Percentiles rank a stretch among this genome's conserved stretches.
These are phyloP conservation scores for Beauveria sp. DNA, from an alignment of 2,329 filamentous ascomycete species.

Conservation along the genomic window DNA sequence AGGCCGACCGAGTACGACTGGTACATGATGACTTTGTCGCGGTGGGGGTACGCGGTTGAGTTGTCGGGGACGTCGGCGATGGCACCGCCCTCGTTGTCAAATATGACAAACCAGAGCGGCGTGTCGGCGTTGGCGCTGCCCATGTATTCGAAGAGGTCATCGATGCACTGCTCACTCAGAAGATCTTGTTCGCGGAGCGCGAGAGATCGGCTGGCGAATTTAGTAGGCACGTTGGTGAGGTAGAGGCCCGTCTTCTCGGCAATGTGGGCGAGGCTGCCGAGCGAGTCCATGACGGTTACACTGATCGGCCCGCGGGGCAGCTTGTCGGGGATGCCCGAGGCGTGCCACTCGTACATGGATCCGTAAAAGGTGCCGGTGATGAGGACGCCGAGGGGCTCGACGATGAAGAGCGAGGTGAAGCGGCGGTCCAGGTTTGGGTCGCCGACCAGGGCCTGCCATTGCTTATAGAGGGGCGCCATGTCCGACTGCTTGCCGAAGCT, in stretches of 20 bases:
- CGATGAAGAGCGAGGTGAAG: slow-evolving; percentile 49
- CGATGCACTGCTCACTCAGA: slow-evolving; percentile 36
- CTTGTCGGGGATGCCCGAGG: slow-evolving; percentile 38
- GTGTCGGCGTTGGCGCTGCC: slow-evolving; percentile 42
- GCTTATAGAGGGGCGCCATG: slow-evolving; percentile 41
- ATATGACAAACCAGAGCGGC: slow-evolving; percentile 53
- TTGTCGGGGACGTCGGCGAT: slow-evolving; percentile 47
- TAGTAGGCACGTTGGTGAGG: slow-evolving; percentile 36
- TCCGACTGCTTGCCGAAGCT: slow-evolving; percentile 39
- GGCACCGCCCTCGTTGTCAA: slow-evolving; percentile 54
- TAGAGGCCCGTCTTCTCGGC: slow-evolving; percentile 41
- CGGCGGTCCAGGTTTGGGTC: slow-evolving; percentile 49
- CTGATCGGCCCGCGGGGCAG: slow-evolving; percentile 38
- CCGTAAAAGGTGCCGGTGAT: slow-evolving; percentile 58
- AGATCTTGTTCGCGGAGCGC: slow-evolving; percentile 43
- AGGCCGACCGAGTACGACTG: slow-evolving; percentile 53
- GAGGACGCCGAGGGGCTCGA: slow-evolving; percentile 44
- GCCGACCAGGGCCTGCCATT: slow-evolving; percentile 51
- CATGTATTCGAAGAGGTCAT: slow-evolving; percentile 46
- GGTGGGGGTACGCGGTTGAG: slow-evolving; percentile 54
- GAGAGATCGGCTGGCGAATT: slow-evolving; percentile 52
- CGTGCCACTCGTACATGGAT: slow-evolving; percentile 45
- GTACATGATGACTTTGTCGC: slow-evolving; percentile 57
- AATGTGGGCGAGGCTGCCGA: slow-evolving; percentile 47
- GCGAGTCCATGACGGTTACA: slow-evolving; percentile 53